A percentile compares a stretch with the other conserved stretches of the same genome.
Conservation (phyloP, 352 stramenopile genomes). For the Globisporangium sylvaticum region DNA sequence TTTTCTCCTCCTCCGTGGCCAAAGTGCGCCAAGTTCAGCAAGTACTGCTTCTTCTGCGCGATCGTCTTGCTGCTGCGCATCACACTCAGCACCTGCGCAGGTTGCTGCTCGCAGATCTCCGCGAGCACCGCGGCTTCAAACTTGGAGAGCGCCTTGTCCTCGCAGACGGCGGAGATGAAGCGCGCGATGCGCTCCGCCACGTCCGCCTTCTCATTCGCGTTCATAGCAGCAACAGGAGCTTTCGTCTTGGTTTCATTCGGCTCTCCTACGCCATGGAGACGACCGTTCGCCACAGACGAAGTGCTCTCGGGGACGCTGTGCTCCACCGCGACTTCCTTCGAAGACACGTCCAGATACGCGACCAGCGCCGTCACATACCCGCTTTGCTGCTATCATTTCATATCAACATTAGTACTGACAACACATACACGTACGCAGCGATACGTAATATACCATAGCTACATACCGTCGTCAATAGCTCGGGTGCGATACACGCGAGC, state of each 20-base stretch:
- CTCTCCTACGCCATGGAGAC: not conserved
- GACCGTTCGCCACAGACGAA: not conserved
- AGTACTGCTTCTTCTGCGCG: constrained; percentile 46
- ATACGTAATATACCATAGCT: not conserved
- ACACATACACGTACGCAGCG: not conserved
- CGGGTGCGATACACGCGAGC: constrained; percentile 43
- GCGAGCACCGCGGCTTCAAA: constrained; percentile 44
- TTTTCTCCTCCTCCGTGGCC: not conserved
- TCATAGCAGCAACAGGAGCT: not conserved
- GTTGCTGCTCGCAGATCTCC: constrained; percentile 43
- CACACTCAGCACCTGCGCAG: constrained; percentile 27
- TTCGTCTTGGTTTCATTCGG: not conserved
- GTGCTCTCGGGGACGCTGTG: not conserved
- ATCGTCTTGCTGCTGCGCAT: constrained; percentile 28
- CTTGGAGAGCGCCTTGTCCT: constrained; percentile 34
- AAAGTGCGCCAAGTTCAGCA: constrained; percentile 27
- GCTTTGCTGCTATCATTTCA: not conserved
- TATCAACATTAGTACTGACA: not conserved
- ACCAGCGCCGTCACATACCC: constrained; percentile 27
- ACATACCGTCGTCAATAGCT: constrained; percentile 30
- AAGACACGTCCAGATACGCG: not conserved
- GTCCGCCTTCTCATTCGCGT: not conserved
- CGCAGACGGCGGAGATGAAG: constrained; percentile 34
- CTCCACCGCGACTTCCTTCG: not conserved
- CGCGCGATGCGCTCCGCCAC: constrained; percentile 21